Conservation (phyloP, 768 basidiomycete genomes). For the Paxillus rubicundulus region DNA sequence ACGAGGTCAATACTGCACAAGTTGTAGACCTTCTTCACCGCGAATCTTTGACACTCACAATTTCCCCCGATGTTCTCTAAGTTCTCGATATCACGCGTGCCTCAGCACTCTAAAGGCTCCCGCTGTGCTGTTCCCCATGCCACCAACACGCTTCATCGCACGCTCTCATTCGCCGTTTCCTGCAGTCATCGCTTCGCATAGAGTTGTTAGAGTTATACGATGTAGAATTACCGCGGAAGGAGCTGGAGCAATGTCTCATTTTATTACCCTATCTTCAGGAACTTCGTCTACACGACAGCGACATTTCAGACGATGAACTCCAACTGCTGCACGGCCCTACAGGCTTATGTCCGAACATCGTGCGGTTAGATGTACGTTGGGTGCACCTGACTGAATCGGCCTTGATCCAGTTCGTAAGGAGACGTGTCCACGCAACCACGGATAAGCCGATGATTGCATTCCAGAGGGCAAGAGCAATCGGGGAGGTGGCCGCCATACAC, state of each 20-base stretch:
- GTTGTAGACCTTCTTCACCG: constrained; percentile 24
- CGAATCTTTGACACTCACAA: constrained; percentile 28
- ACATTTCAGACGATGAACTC: constrained; percentile 49
- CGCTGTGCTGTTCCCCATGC: constrained; percentile 36
- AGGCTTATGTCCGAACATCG: constrained; percentile 47
- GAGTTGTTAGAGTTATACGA: constrained; percentile 49
- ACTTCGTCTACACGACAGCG: constrained; percentile 56
- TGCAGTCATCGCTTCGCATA: constrained; percentile 33
- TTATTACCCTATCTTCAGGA: constrained; percentile 42
- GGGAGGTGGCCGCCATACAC: constrained; percentile 51
- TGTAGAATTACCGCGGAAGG: constrained; percentile 40
- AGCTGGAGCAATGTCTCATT: constrained; percentile 36
- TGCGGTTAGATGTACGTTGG: constrained; percentile 55
- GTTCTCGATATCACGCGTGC: constrained; percentile 29
- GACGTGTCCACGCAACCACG: constrained; percentile 26
- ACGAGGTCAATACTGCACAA: constrained; percentile 13
- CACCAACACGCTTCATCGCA: constrained; percentile 24
- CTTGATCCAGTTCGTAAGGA: constrained; percentile 48
- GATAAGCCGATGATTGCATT: constrained; percentile 1
- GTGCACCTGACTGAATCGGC: constrained; percentile 49
- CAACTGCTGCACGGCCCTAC: constrained; percentile 35
- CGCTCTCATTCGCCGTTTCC: constrained; percentile 28
- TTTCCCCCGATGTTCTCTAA: constrained; percentile 30
- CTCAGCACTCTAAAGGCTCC: constrained; percentile 38
- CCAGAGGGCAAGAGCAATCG: constrained; percentile 31